These are phyloP conservation scores for Arthrobotrys megalospora DNA, from an alignment of 2,329 filamentous ascomycete species.

Conservation along the genomic window DNA sequence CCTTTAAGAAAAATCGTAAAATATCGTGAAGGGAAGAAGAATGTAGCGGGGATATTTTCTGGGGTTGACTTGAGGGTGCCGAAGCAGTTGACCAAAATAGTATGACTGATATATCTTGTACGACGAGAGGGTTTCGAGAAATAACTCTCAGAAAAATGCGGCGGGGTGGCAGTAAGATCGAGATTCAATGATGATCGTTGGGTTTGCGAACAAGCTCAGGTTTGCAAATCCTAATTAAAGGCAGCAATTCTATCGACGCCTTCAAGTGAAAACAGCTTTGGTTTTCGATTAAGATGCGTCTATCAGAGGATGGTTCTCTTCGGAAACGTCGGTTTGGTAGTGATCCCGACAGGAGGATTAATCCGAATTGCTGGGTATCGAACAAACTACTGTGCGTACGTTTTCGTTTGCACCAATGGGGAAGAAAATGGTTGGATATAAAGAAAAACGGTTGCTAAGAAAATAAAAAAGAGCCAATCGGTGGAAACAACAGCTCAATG, in stretches of 20 bases:
- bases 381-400: slow-evolving; percentile 24
- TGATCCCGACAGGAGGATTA: slow-evolving; percentile 43
- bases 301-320: slow-evolving; percentile 45
- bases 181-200: slow-evolving; percentile 37
- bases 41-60: slow-evolving; percentile 19
- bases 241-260: slow-evolving; percentile 37
- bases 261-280: slow-evolving; percentile 51
- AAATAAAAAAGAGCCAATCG: slow-evolving; percentile 34
- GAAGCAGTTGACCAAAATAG: slow-evolving; percentile 30
- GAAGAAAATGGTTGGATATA: slow-evolving; percentile 46
- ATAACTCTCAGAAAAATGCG: slow-evolving; percentile 46
- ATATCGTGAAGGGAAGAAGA: slow-evolving; percentile 37
- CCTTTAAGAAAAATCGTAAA: slow-evolving; percentile 30
- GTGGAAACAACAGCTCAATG: slow-evolving; percentile 57
- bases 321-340: slow-evolving; percentile 57
- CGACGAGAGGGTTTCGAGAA: slow-evolving; percentile 34
- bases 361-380: slow-evolving; percentile 59
- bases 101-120: slow-evolving; percentile 53
- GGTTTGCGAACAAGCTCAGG: slow-evolving; percentile 46
- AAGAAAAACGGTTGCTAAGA: slow-evolving; percentile 43
- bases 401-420: slow-evolving; percentile 52
- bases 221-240: slow-evolving; percentile 50
- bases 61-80: background rate
- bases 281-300: slow-evolving; percentile 42
- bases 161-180: slow-evolving; percentile 46